Percentiles rank a stretch among this genome's conserved stretches.
phyloP scores from a whole-genome alignment of 2,329 filamentous ascomycete species.

The Scedosporium boydii region DNA sequence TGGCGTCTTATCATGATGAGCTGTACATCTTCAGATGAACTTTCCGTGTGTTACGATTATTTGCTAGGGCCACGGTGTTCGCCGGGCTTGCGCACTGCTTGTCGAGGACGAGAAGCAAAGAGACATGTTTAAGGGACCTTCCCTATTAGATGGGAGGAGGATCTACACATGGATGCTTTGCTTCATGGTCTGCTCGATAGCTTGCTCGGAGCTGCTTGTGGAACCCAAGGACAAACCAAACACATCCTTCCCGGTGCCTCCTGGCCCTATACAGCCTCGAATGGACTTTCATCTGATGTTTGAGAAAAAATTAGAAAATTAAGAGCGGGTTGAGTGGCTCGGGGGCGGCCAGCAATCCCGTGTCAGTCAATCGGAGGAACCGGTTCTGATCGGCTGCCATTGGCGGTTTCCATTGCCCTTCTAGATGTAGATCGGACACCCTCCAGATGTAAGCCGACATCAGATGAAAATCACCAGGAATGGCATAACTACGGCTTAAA shows the following conservation, averaged over 20 bases:
- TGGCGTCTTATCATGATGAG: too few relatives aligned
- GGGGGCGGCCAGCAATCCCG: not conserved
- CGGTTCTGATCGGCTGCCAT: conserved; percentile 5
- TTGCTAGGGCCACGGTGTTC: not conserved
- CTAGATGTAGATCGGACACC: conserved; percentile 6
- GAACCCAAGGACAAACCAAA: not conserved
- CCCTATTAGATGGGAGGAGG: not conserved
- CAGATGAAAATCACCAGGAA: conserved; percentile 5
- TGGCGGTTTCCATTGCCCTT: conserved; percentile 4
- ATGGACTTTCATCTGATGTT: conserved; percentile 4
- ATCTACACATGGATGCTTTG: not conserved
- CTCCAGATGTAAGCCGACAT: conserved; percentile 3
- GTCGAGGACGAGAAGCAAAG: not conserved
- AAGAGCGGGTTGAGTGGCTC: not conserved
- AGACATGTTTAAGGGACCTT: not conserved
- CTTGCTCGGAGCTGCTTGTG: not conserved
- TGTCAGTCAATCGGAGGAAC: conserved; percentile 1
- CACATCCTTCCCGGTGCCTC: not conserved
- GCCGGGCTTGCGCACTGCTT: not conserved
- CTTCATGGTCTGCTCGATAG: not conserved
- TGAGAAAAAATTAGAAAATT: not conserved
- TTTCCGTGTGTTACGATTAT: not conserved
- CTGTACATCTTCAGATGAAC: too few relatives aligned
- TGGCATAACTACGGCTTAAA: not conserved
- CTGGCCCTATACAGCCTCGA: not conserved